Conservation (phyloP, 2,329 filamentous ascomycete genomes). For the Aureobasidium sp. region DNA sequence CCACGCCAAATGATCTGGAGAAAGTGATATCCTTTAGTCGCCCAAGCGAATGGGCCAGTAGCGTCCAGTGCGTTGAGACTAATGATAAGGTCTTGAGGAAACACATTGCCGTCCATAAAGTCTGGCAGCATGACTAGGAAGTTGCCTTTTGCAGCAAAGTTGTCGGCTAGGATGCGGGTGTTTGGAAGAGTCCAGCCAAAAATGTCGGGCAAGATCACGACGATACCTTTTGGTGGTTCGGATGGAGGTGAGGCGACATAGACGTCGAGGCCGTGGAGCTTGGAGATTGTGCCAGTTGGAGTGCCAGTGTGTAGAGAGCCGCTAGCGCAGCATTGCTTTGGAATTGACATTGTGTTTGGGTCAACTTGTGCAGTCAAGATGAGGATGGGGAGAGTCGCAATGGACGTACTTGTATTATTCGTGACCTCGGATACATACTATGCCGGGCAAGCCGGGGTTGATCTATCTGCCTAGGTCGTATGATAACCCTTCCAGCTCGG, state of each 20-base stretch:
- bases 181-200: slow-evolving; percentile 30
- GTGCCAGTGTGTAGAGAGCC: slow-evolving; percentile 30
- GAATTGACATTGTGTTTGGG: slow-evolving; percentile 11
- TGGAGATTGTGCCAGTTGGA: slow-evolving; percentile 25
- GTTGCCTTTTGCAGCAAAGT: slow-evolving; percentile 24
- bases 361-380: background rate
- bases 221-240: slow-evolving; percentile 24
- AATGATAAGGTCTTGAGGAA: slow-evolving; percentile 21
- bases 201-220: slow-evolving; percentile 31
- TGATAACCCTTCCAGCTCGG: background rate
- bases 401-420: background rate
- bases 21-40: slow-evolving; percentile 24
- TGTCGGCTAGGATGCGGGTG: slow-evolving; percentile 29
- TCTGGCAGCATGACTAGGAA: slow-evolving; percentile 28
- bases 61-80: slow-evolving; percentile 23
- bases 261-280: slow-evolving; percentile 28
- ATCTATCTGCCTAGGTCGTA: background rate
- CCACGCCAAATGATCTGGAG: slow-evolving; percentile 17
- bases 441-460: background rate
- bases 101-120: slow-evolving; percentile 25
- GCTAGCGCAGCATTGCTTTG: slow-evolving; percentile 27
- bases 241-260: slow-evolving; percentile 28
- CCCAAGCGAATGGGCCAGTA: slow-evolving; percentile 22
- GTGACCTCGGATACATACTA: background rate
- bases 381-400: background rate